Base-by-base conservation (phyloP, 495 filamentous ascomycete species). In the Daldinia grandis region DNA sequence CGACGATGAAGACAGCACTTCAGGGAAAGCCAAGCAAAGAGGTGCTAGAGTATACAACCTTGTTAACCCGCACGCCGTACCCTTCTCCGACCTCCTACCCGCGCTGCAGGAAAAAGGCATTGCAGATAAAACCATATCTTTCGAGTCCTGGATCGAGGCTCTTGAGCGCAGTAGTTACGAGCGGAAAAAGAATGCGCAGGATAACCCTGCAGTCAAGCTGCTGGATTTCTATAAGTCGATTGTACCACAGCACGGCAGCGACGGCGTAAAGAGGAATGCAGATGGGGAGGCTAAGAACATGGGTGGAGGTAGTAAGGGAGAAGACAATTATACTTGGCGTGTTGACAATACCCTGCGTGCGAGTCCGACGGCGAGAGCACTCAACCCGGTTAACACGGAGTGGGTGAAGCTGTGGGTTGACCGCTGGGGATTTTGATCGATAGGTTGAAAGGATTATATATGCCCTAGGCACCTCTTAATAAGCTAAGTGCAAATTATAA, bases 351-450 rank as follows among this genome's bases (percentile, higher is more conserved):
- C 64, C 38, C 37, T 76, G 33, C 21, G 24, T 3, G 74, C 72
- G 57, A 76, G 74, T 12, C 67, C 65, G 33, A 68, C 74, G 25
- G 72, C 74, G 12, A 44, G 74, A 19, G 66, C 59, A 5, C 15
- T 76, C 33, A 53, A 60, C 54, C 66, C 68, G 30, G 60, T 76
- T 21, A 75, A 73, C 37, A 55, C 51, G 57, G 69, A 75, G n/a
- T 68, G 73, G 66, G 40, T 76, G 35, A 68, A 67, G 69, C 51
- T 71, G 40, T 76, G 74, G 72, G 68, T 75, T 50, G 71, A 69
- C 31, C 66, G 72, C 5, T 76, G 74, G 74, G 64, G 66, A 7
- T 62, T 76, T 2, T 72, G 55, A 64, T 33, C 49, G 12, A 30
- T 38, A 40, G 9, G 35, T 3, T 14, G 9, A 42, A 35, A 4